Evolutionary conservation across 1,284 basidiomycete genomes (phyloP), one percentile per base, ranked within the genome.

Genomic region (Caloboletus inedulis): DNA sequence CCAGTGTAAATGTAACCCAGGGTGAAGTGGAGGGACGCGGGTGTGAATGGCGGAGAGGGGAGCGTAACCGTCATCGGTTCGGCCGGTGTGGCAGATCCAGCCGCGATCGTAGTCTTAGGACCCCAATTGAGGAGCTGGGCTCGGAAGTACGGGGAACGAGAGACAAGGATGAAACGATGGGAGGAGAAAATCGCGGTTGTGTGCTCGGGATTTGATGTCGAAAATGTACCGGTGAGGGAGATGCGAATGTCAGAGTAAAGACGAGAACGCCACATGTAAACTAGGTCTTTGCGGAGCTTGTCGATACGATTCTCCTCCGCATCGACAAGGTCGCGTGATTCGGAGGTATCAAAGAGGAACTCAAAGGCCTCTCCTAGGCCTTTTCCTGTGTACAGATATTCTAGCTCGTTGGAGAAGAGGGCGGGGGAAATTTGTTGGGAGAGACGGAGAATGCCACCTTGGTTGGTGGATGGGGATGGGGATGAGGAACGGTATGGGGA

Each of bases 1-100:
- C 96, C 96, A 12, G 94, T 93, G 66, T 98, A 98, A 48, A 95
- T 80, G 71, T 88, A 95, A 14, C 95, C 95, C 27, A 99, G 82
- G 25, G 93, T 92, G 66, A 98, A 98, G 69, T 98, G 94, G 3
- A 97, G 76, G 0, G 94, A 91, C 0, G 94, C 91, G 0, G 95
- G 91, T 0, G 96, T 97, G 72, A 98, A 98, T 0, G 95, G 95
- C 0, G 95, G 94, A 0, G 89, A 92, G 1, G 92, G 91, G 3
- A 97, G 80, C 0, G 79, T 83, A 23, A 96, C 73, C 3, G 75
- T 84, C 23, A 74, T 74, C 23, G 76, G 78, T 57, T 84, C 83
- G 34, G 67, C 69, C 0, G 61, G 61, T 9, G 52, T 47, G 27
- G 59, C 39, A 39, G 57, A 51, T 34, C 56, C 56, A 8, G 66